These are phyloP conservation scores for Phytophthora tentaculata DNA, from an alignment of 352 stramenopile species.

Conservation along the genomic window DNA sequence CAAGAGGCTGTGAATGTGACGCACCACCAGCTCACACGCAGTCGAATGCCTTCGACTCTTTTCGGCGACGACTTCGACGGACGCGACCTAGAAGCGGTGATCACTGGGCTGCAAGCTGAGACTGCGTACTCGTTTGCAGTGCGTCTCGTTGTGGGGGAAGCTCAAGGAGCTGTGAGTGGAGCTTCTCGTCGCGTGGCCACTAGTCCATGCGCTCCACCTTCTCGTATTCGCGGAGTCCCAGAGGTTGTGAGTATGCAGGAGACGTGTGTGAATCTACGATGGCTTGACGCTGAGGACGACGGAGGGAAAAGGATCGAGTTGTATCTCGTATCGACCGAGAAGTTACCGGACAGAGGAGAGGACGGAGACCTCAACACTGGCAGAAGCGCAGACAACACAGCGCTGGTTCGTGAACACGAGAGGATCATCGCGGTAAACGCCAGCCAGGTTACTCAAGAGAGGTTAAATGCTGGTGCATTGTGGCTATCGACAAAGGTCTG, in stretches of 20 bases:
- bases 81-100: slow-evolving; percentile 68
- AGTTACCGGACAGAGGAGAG: slow-evolving; percentile 26
- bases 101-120: slow-evolving; percentile 58
- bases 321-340: slow-evolving; percentile 46
- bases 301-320: slow-evolving; percentile 53
- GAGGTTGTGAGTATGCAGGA: slow-evolving; percentile 16
- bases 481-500: slow-evolving; percentile 54
- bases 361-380: slow-evolving; percentile 24
- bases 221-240: slow-evolving; percentile 49
- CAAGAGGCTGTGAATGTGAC: slow-evolving; percentile 59
- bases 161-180: slow-evolving; percentile 55
- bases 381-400: slow-evolving; percentile 28
- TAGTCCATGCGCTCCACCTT: slow-evolving; percentile 44
- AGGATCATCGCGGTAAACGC: slow-evolving; percentile 37
- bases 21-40: slow-evolving; percentile 55
- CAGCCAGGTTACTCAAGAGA: slow-evolving; percentile 22
- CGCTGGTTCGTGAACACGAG: slow-evolving; percentile 29
- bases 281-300: slow-evolving; percentile 64
- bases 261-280: slow-evolving; percentile 57
- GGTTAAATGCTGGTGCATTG: slow-evolving; percentile 18
- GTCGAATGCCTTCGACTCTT: slow-evolving; percentile 59
- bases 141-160: slow-evolving; percentile 69
- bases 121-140: slow-evolving; percentile 76
- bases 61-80: slow-evolving; percentile 85
- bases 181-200: slow-evolving; percentile 56